Percentiles rank a stretch among this genome's conserved stretches.
Evolutionary conservation across 495 filamentous ascomycete genomes (phyloP).

Genomic region (Penicillium cinerascens): DNA sequence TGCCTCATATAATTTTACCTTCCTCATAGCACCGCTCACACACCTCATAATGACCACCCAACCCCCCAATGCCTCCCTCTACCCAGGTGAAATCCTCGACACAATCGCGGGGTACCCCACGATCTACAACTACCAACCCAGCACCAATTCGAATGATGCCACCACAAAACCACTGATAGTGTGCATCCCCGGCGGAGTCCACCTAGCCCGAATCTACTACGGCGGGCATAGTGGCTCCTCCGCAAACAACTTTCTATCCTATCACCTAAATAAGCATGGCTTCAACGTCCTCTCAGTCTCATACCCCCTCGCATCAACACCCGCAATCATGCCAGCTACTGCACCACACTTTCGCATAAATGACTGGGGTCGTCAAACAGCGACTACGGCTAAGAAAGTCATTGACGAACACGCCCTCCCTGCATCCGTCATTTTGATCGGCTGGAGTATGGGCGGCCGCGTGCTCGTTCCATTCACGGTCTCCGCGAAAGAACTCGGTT

Average conservation of each 20-base stretch:
- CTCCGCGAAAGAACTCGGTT: background rate
- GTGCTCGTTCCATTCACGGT: background rate
- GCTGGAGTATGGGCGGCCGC: background rate
- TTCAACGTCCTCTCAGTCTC: conserved; percentile 23
- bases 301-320: conserved; percentile 21
- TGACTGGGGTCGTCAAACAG: background rate
- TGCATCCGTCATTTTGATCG: background rate
- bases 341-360: background rate
- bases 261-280: conserved; percentile 16
- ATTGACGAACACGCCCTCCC: background rate
- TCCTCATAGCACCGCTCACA: background rate
- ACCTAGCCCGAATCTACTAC: conserved; percentile 24
- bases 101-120: conserved; percentile 16
- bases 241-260: conserved; percentile 14
- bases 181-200: conserved; percentile 18
- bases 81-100: conserved; percentile 18
- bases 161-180: conserved; percentile 19
- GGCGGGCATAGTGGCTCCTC: conserved; percentile 18
- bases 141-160: background rate
- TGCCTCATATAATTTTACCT: background rate
- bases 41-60: background rate
- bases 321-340: conserved; percentile 12
- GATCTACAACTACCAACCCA: conserved; percentile 19
- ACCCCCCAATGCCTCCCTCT: background rate
- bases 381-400: background rate